These are phyloP conservation scores for Gamarada debralockiae DNA, from an alignment of 495 filamentous ascomycete genomes.

Conservation along the genomic window DNA sequence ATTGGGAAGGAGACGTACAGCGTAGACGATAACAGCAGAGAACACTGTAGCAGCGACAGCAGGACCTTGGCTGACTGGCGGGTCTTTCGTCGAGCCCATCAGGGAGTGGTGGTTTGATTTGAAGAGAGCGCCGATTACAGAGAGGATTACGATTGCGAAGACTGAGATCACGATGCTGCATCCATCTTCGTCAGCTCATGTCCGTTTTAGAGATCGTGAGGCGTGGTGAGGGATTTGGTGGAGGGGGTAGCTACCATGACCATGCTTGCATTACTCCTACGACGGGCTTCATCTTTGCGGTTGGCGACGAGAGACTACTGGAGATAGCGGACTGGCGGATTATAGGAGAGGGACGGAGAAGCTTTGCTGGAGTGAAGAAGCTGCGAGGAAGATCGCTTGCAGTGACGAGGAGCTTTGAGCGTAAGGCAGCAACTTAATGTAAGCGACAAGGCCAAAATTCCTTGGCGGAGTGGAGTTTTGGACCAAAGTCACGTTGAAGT, in stretches of 20 bases:
- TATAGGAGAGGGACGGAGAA: no score
- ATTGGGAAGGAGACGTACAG: conserved; percentile 50
- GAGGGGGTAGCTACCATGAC: conserved; percentile 51
- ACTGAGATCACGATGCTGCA: conserved; percentile 78
- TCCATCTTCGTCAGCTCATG: neutral
- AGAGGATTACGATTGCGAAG: conserved; percentile 86
- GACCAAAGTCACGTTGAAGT: no score
- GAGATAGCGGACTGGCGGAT: no score
- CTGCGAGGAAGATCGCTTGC: no score
- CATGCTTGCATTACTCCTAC: conserved; percentile 88
- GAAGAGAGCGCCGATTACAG: conserved; percentile 76
- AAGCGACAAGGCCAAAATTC: no score
- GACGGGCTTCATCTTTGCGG: conserved; percentile 74
- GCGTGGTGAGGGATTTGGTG: neutral
- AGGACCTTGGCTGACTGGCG: conserved; percentile 56
- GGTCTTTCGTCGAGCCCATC: conserved; percentile 71
- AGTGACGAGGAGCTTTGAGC: no score
- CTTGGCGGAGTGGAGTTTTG: no score
- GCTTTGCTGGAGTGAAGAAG: no score
- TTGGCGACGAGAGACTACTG: neutral
- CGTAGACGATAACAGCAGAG: conserved; percentile 79
- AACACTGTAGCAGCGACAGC: conserved; percentile 82
- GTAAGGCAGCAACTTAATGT: no score
- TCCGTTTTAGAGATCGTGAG: neutral
- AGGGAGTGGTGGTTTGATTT: conserved; percentile 73